Base-by-base conservation (phyloP, 2,329 filamentous ascomycete genomes). In the Emydomyces testavorans region DNA sequence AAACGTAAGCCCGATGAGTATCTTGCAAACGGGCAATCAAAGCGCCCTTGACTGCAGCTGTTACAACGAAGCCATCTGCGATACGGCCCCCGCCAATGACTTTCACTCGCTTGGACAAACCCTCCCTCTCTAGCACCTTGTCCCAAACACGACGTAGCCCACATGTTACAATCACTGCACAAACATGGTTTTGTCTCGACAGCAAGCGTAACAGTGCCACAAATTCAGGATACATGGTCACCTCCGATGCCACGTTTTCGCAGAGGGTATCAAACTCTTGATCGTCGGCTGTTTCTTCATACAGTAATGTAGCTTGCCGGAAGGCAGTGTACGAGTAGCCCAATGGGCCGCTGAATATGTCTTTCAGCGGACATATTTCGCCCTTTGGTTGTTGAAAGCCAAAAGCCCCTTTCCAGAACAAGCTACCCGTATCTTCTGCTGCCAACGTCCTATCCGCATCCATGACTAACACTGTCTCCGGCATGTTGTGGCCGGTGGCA, bases 361-460 rank as follows among this genome's bases (percentile, higher is more conserved):
- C 41, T 39, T 68, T 70, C 42, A 77, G 55, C 46, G 48, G 24
- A 26, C 23, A 6, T 13, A 47, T 49, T 11, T 56, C 37, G 3
- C 48, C 52, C 11, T 15, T 26, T 24, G 32, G 11, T 21, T 11
- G 28, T 8, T 10, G 37, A 49, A 15, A 44, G 2, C 38, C 39
- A 13, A 48, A 42, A 11, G 56, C 28, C 5, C 31, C 56, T 15
- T 65, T 52, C 75, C 73, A 80, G 58, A 79, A 79, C 46, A 76
- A 32, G 0, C 31, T 46, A 0, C 73, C 71, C 3, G 71, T 72
- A 51, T 82, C 78, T 10, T 69, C 53, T 1, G 69, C 48, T 4
- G 69, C 60, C 46, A 83, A 58, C 0, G 77, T 82, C 52, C 62
- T 73, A 57, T 82, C 78, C 0, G 62, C 78, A 51, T 83, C 79